phyloP scores from a whole-genome alignment of 805 yeast species.

The Peterozyma xylosa region DNA sequence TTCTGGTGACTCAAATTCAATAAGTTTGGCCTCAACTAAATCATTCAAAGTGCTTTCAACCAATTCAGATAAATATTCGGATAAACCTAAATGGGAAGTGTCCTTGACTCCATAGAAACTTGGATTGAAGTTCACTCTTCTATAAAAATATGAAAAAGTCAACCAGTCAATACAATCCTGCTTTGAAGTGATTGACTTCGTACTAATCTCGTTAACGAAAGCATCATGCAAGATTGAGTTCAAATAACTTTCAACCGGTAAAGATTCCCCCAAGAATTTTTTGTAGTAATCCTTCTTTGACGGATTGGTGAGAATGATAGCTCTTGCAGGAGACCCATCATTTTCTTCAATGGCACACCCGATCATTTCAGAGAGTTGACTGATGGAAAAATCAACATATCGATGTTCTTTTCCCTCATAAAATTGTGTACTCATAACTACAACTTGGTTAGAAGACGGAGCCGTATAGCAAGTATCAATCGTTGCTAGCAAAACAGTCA shows the following conservation, averaged over 20 bases:
- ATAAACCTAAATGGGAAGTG: slow-evolving; percentile 57
- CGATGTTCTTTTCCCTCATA: slow-evolving; percentile 72
- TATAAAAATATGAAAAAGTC: slow-evolving; percentile 74
- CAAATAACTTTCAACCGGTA: slow-evolving; percentile 80
- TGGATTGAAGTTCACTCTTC: slow-evolving; percentile 77
- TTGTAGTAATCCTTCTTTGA: slow-evolving; percentile 56
- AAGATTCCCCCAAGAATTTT: slow-evolving; percentile 62
- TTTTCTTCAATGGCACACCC: slow-evolving; percentile 27
- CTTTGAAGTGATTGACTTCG: slow-evolving; percentile 50
- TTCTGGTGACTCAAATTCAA: slow-evolving; percentile 45
- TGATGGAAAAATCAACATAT: slow-evolving; percentile 59
- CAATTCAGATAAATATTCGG: slow-evolving; percentile 76
- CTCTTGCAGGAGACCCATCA: slow-evolving; percentile 29
- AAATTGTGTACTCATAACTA: slow-evolving; percentile 63
- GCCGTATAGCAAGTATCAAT: slow-evolving; percentile 43
- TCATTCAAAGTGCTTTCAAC: slow-evolving; percentile 68
- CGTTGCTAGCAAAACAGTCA: slow-evolving; percentile 55
- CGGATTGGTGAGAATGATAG: slow-evolving; percentile 48
- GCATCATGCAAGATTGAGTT: slow-evolving; percentile 54
- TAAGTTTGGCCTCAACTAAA: slow-evolving; percentile 48
- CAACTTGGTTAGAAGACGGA: slow-evolving; percentile 48
- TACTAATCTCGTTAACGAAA: slow-evolving; percentile 67
- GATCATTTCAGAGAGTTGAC: slow-evolving; percentile 60
- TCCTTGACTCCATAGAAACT: slow-evolving; percentile 79
- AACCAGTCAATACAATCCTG: slow-evolving; percentile 92